A percentile compares a stretch with the other conserved stretches of the same genome.
These are phyloP conservation scores for Heliocybe sulcata DNA, from an alignment of 1,284 basidiomycete genomes.

Conservation along the genomic window DNA sequence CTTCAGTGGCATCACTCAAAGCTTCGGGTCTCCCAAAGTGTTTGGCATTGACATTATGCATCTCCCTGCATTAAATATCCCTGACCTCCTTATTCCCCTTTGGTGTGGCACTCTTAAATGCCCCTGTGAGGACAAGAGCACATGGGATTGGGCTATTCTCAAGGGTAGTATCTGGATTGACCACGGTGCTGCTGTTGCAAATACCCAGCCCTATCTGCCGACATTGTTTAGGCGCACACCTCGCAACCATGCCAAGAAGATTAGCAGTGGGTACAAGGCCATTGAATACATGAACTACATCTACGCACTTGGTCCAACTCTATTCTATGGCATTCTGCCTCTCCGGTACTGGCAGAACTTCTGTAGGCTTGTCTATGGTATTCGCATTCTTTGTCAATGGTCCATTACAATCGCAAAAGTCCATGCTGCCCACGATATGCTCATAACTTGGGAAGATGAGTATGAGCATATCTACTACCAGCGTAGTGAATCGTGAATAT, in stretches of 20 bases:
- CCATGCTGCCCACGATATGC: slow-evolving; percentile 3
- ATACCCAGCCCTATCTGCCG: slow-evolving; percentile 13
- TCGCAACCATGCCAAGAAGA: slow-evolving; percentile 21
- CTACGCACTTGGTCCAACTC: slow-evolving; percentile 14
- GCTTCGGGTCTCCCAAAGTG: slow-evolving; percentile 9
- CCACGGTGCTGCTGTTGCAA: slow-evolving; percentile 13
- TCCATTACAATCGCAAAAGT: not conserved
- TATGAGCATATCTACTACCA: slow-evolving; percentile 17
- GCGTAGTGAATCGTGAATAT: slow-evolving; percentile 12
- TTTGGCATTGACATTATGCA: slow-evolving; percentile 19
- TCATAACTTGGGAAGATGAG: slow-evolving; percentile 11
- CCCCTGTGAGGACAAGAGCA: not conserved
- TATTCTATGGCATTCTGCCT: slow-evolving; percentile 11
- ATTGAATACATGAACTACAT: slow-evolving; percentile 18
- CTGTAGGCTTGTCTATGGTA: slow-evolving; percentile 14
- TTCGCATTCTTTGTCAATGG: slow-evolving; percentile 11
- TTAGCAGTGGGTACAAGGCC: slow-evolving; percentile 23
- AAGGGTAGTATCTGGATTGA: slow-evolving; percentile 8
- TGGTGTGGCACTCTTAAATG: slow-evolving; percentile 14
- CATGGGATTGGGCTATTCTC: slow-evolving; percentile 14
- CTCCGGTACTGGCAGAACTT: slow-evolving; percentile 13
- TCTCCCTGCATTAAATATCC: slow-evolving; percentile 12
- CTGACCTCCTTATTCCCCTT: slow-evolving; percentile 13
- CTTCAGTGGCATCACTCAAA: slow-evolving; percentile 5
- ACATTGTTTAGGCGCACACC: slow-evolving; percentile 20